phyloP scores from a whole-genome alignment of 768 basidiomycete species.

The Lentinus brumalis region DNA sequence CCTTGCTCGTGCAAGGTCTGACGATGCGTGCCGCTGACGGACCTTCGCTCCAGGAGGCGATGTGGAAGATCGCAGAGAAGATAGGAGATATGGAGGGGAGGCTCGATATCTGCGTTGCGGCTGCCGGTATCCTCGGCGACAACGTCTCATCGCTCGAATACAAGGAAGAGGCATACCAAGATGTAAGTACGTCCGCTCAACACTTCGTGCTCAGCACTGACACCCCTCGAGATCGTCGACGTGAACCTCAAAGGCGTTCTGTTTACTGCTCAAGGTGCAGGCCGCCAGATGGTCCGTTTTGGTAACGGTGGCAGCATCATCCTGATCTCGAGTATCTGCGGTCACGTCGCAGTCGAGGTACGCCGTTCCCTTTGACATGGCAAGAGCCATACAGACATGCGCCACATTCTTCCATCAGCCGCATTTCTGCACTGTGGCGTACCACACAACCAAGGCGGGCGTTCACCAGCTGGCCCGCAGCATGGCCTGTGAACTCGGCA shows the following conservation, averaged over 20 bases:
- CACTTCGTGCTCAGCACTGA: neutral
- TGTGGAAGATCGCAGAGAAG: conserved; percentile 54
- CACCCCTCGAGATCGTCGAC: conserved; percentile 50
- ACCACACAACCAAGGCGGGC: conserved; percentile 72
- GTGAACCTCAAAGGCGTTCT: conserved; percentile 53
- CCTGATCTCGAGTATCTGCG: conserved; percentile 45
- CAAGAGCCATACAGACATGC: neutral
- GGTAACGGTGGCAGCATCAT: conserved; percentile 40
- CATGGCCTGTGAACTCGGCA: conserved; percentile 76
- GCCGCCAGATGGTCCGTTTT: conserved; percentile 35
- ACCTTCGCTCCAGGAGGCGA: conserved; percentile 16
- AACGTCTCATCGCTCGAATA: conserved; percentile 64
- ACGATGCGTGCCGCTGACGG: neutral
- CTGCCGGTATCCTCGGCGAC: conserved; percentile 63
- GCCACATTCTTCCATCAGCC: neutral
- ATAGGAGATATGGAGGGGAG: conserved; percentile 69
- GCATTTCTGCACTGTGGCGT: conserved; percentile 42
- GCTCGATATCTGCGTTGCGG: conserved; percentile 75
- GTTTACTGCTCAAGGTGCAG: conserved; percentile 38
- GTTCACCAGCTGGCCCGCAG: conserved; percentile 76
- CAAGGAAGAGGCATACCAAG: conserved; percentile 58
- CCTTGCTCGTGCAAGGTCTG: conserved; percentile 25
- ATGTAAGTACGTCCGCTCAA: conserved; percentile 37
- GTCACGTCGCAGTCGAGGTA: conserved; percentile 62
- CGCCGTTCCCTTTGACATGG: conserved; percentile 8